Evolutionary conservation across 345 rosid genomes (phyloP), one percentile per base, ranked within the genome.

Genomic region (Boechera divaricarpa): DNA sequence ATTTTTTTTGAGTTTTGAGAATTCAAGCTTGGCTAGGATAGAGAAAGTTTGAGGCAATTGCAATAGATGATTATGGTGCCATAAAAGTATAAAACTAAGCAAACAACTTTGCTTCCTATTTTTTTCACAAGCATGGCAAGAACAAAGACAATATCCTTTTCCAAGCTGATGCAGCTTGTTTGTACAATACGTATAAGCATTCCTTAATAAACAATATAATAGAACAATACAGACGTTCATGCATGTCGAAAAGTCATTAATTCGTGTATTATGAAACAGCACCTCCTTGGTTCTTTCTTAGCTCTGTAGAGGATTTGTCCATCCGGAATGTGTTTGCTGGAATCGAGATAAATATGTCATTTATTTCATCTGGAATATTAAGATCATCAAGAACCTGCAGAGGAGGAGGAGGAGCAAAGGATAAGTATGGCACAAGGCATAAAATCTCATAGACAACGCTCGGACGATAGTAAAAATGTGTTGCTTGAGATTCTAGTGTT

Each of bases 291-390:
- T 65, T 79, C 51, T 79, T 83, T 77, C 98, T 84, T 74, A 92
- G 45, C 52, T 88, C 91, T 9, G 93, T 85, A 51, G 98, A 92
- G 41, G 97, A 90, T 58, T 90, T 78, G 75, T 94, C 92, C 86
- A 89, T 69, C 15, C 87, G 83, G 73, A 91, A 94, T 39, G 2
- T 73, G 29, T 94, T 88, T 9, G 63, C 79, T 62, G 97, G 90
- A 83, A 92, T 82, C 4, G 97, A 64, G 64, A 82, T 42, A 54
- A 94, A 92, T 93, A 92, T 87, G 39, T 82, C 94, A 13, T 45
- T 83, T 68, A 94, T 65, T 64, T 63, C 80, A 69, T 84, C 85
- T 57, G 97, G 97, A 73, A 92, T 88, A 39, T 87, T 89, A 52
- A 90, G 73, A 78, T 92, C 92, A 70, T 12, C 48, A 44, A 4